Conservation (phyloP, 495 filamentous ascomycete species). For the Tuber brumale region DNA sequence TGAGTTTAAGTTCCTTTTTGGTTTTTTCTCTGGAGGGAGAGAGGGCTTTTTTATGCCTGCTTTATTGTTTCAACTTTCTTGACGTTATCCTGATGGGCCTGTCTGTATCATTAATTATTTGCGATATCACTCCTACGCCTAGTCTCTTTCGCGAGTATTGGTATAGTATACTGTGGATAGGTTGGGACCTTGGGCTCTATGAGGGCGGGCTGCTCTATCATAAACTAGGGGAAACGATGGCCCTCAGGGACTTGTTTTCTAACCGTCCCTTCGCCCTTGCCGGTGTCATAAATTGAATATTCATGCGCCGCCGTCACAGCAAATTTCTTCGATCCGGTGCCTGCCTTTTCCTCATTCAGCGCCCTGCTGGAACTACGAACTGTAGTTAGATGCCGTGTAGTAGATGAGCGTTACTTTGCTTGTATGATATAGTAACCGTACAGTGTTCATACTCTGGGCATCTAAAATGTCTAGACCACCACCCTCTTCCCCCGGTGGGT, state of each 20-base stretch:
- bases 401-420: too few relatives aligned
- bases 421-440: too few relatives aligned
- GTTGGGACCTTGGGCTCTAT: not conserved
- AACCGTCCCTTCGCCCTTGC: not conserved
- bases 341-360: not conserved
- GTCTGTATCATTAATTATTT: not conserved
- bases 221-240: not conserved
- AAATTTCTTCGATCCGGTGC: not conserved
- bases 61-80: not conserved
- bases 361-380: not conserved
- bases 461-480: not conserved
- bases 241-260: not conserved
- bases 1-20: slow-evolving; percentile 1
- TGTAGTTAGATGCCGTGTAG: too few relatives aligned
- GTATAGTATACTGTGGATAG: not conserved
- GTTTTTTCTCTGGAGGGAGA: not conserved
- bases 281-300: not conserved
- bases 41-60: not conserved
- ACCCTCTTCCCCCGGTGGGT: not conserved
- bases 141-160: not conserved
- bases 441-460: not conserved
- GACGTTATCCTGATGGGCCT: not conserved
- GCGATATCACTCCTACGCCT: not conserved
- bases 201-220: not conserved
- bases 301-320: not conserved